phyloP scores from a whole-genome alignment of 352 stramenopile species.

The Globisporangium solare region DNA sequence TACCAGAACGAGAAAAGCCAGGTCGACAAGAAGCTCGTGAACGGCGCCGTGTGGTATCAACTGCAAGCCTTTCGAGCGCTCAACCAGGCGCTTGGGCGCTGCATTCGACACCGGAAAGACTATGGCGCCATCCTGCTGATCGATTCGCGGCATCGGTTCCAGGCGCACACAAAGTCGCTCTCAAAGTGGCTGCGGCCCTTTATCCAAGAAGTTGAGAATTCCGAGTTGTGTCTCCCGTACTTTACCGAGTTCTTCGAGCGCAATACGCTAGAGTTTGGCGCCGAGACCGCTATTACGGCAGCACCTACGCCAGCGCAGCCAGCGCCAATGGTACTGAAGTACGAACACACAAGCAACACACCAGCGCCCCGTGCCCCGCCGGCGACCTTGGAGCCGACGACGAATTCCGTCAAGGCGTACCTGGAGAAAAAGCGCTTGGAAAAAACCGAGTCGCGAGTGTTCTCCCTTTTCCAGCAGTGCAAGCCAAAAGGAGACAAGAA shows the following conservation, averaged over 20 bases:
- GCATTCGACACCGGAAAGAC: slow-evolving; percentile 97
- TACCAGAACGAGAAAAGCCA: slow-evolving; percentile 79
- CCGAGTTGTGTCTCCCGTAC: slow-evolving; percentile 52
- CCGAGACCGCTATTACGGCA: neutral
- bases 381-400: slow-evolving; percentile 18
- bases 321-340: slow-evolving; percentile 30
- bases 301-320: too few relatives aligned
- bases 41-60: slow-evolving; percentile 92
- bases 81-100: slow-evolving; percentile 98
- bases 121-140: slow-evolving; percentile 97
- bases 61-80: slow-evolving; percentile 97
- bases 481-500: slow-evolving; percentile 1
- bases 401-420: slow-evolving; percentile 27
- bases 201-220: slow-evolving; percentile 68
- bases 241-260: slow-evolving; percentile 63
- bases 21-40: slow-evolving; percentile 60
- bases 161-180: slow-evolving; percentile 54
- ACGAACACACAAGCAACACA: slow-evolving; percentile 24
- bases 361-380: neutral
- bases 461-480: slow-evolving; percentile 15
- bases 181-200: slow-evolving; percentile 81
- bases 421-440: slow-evolving; percentile 21
- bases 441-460: slow-evolving; percentile 7
- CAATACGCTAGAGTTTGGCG: slow-evolving; percentile 39
- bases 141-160: slow-evolving; percentile 82